Percentiles rank a stretch among this genome's conserved stretches.
Conservation (phyloP, 305 asterid species). For the Fraxinus angustifolia region DNA sequence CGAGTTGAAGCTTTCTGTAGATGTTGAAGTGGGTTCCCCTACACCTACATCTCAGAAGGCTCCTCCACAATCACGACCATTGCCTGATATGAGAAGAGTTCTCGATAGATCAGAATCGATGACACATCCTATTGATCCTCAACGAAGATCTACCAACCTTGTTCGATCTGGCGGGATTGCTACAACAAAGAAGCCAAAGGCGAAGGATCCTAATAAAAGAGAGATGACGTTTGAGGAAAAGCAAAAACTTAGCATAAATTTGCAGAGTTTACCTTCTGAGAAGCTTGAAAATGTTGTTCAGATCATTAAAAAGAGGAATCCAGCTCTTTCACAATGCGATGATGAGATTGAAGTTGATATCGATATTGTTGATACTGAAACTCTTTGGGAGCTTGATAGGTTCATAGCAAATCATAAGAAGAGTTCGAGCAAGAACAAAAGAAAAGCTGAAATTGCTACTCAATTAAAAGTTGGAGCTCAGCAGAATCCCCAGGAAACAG, state of each 20-base stretch:
- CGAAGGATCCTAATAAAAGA: conserved; percentile 62
- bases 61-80: conserved; percentile 34
- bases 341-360: conserved; percentile 75
- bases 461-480: conserved; percentile 29
- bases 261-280: conserved; percentile 64
- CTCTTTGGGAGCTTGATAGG: conserved; percentile 81
- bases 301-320: conserved; percentile 62
- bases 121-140: conserved; percentile 29
- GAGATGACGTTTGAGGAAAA: conserved; percentile 74
- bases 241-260: conserved; percentile 54
- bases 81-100: conserved; percentile 30
- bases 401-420: conserved; percentile 61
- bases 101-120: conserved; percentile 33
- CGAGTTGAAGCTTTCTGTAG: conserved; percentile 33
- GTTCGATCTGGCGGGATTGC: conserved; percentile 40
- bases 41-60: conserved; percentile 39
- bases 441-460: conserved; percentile 42
- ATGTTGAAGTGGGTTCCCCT: conserved; percentile 40
- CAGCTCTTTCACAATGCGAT: conserved; percentile 53
- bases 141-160: conserved; percentile 29
- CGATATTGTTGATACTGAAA: conserved; percentile 62
- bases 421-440: conserved; percentile 61
- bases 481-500: conserved; percentile 32
- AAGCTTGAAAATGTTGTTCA: conserved; percentile 67
- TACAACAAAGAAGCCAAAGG: conserved; percentile 62